These are phyloP conservation scores for Cyberlindnera maritima DNA, from an alignment of 805 yeast genomes.

Conservation along the genomic window DNA sequence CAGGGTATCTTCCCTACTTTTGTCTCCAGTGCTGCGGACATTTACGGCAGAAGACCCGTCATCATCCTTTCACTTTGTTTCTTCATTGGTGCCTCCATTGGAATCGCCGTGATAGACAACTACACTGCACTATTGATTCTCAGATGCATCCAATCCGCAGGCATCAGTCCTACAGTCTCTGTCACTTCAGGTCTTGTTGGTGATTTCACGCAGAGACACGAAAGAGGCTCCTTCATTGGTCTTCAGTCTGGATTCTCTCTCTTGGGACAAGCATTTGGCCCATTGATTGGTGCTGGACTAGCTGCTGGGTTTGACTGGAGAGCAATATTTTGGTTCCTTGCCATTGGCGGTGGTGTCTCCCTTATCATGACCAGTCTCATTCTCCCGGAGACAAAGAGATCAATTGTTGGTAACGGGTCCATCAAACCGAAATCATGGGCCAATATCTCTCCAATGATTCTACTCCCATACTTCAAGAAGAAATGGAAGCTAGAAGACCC, in stretches of 20 bases:
- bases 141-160: constrained; percentile 72
- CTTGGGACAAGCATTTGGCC: constrained; percentile 77
- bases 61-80: constrained; percentile 51
- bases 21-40: constrained; percentile 67
- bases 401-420: constrained; percentile 75
- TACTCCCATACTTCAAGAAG: constrained; percentile 7
- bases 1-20: constrained; percentile 79
- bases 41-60: constrained; percentile 69
- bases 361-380: constrained; percentile 32
- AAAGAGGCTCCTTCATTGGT: constrained; percentile 73
- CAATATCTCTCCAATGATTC: constrained; percentile 45
- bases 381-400: constrained; percentile 78
- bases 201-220: constrained; percentile 62
- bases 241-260: constrained; percentile 60
- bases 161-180: constrained; percentile 73
- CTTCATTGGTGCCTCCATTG: constrained; percentile 62
- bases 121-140: constrained; percentile 62
- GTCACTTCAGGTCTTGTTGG: constrained; percentile 69
- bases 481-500: constrained; percentile 31
- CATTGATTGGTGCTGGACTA: constrained; percentile 53
- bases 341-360: constrained; percentile 57
- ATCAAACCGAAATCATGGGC: constrained; percentile 43
- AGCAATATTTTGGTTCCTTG: constrained; percentile 70
- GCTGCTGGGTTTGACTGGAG: constrained; percentile 62
- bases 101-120: constrained; percentile 54